Evolutionary conservation across 768 basidiomycete species (phyloP).

Genomic region (Neoboletus brunneissimus): DNA sequence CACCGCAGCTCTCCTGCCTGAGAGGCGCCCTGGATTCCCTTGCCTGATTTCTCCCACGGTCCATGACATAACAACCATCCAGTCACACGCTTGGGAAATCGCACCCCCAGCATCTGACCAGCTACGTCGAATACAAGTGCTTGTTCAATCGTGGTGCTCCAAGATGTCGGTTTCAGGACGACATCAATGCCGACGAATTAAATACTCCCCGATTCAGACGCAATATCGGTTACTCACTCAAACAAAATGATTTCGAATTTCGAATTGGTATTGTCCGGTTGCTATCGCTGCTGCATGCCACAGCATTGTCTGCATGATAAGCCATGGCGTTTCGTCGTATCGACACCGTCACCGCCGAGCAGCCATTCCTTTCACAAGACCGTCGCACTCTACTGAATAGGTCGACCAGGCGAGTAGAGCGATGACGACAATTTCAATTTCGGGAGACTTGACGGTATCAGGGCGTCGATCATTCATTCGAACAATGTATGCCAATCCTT

Average conservation of each 20-base stretch:
- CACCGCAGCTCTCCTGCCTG: not conserved
- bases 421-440: not conserved
- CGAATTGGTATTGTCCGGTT: not conserved
- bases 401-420: not conserved
- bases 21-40: not conserved
- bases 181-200: not conserved
- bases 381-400: not conserved
- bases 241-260: not conserved
- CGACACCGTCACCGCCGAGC: not conserved
- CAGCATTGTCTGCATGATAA: not conserved
- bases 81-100: not conserved
- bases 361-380: not conserved
- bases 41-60: not conserved
- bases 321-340: not conserved
- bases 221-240: not conserved
- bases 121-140: not conserved
- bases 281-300: not conserved
- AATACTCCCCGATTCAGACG: not conserved
- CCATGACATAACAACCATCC: not conserved
- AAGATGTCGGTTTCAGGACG: not conserved
- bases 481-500: not conserved
- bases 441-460: not conserved
- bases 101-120: not conserved
- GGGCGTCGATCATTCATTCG: not conserved
- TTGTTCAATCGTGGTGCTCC: not conserved